phyloP scores from a whole-genome alignment of 2,329 filamentous ascomycete species.

The Ophiocordyceps robertsii region DNA sequence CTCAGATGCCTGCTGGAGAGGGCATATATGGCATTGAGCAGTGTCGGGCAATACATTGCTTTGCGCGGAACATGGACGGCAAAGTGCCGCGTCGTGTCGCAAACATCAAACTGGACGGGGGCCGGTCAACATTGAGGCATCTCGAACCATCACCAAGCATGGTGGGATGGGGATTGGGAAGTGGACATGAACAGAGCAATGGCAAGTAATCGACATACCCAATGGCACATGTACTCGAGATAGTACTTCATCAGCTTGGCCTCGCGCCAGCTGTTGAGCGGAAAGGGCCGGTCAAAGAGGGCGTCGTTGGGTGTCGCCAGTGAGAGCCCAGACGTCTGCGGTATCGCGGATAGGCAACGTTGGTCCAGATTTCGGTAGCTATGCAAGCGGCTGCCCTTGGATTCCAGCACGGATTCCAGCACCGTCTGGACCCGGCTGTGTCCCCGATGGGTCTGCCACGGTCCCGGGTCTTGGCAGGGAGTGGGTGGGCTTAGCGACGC shows the following conservation, averaged over 20 bases:
- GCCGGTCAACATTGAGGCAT: background rate
- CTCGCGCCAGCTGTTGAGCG: slow-evolving; percentile 9
- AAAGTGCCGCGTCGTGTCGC: slow-evolving; percentile 31
- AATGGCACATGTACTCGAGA: slow-evolving; percentile 14
- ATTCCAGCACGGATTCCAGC: too few relatives aligned
- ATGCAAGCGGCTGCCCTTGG: background rate
- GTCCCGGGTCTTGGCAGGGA: background rate
- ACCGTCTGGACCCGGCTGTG: background rate
- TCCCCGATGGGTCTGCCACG: background rate
- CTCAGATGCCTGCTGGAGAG: slow-evolving; percentile 41
- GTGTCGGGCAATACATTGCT: slow-evolving; percentile 33
- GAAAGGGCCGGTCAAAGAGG: slow-evolving; percentile 4
- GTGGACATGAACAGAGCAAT: too few relatives aligned
- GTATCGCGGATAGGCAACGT: background rate
- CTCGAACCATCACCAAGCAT: too few relatives aligned
- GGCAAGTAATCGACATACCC: slow-evolving; percentile 5
- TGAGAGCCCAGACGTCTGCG: background rate
- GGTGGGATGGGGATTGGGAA: too few relatives aligned
- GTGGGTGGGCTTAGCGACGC: background rate
- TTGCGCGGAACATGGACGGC: slow-evolving; percentile 37
- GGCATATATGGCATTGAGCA: slow-evolving; percentile 44
- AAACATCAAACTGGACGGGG: slow-evolving; percentile 25
- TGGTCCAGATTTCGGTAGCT: background rate
- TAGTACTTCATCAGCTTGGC: slow-evolving; percentile 14
- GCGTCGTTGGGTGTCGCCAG: background rate